Percentiles rank a stretch among this genome's conserved stretches.
These are phyloP conservation scores for Venturia effusa DNA, from an alignment of 2,329 filamentous ascomycete species.

Conservation along the genomic window DNA sequence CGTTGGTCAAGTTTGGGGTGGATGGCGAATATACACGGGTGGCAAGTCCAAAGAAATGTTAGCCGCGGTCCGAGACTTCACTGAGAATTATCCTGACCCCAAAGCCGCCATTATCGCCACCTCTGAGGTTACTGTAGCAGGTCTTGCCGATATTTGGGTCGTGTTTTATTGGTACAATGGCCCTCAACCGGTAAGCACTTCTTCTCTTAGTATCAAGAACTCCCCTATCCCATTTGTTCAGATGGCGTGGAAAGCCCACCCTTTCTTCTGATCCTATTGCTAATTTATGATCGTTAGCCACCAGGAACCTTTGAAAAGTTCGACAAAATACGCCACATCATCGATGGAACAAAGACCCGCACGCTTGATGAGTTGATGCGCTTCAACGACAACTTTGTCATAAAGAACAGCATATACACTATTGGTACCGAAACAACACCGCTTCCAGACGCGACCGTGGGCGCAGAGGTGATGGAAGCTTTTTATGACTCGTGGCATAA, in stretches of 20 bases:
- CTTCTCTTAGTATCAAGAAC: too few relatives aligned
- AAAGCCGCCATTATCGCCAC: conserved; percentile 52
- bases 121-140: conserved; percentile 34
- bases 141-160: conserved; percentile 43
- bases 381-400: conserved; percentile 32
- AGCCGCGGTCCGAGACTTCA: conserved; percentile 43
- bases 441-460: conserved; percentile 18
- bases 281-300: too few relatives aligned
- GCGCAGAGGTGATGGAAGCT: conserved; percentile 19
- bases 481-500: conserved; percentile 23
- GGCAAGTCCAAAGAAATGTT: conserved; percentile 32
- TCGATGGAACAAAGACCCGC: conserved; percentile 37
- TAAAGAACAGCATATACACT: conserved; percentile 23
- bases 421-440: conserved; percentile 25
- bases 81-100: conserved; percentile 45
- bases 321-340: conserved; percentile 32
- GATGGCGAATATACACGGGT: conserved; percentile 31
- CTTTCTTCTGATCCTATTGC: too few relatives aligned
- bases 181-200: conserved; percentile 33
- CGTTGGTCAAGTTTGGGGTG: conserved; percentile 31
- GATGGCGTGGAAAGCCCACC: too few relatives aligned
- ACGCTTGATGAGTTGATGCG: conserved; percentile 37
- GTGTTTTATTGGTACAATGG: conserved; percentile 56
- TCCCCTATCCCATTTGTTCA: too few relatives aligned
- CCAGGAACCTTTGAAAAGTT: conserved; percentile 46